Conservation (phyloP, 208 protist genomes). For the Balamuthia mandrillaris region DNA sequence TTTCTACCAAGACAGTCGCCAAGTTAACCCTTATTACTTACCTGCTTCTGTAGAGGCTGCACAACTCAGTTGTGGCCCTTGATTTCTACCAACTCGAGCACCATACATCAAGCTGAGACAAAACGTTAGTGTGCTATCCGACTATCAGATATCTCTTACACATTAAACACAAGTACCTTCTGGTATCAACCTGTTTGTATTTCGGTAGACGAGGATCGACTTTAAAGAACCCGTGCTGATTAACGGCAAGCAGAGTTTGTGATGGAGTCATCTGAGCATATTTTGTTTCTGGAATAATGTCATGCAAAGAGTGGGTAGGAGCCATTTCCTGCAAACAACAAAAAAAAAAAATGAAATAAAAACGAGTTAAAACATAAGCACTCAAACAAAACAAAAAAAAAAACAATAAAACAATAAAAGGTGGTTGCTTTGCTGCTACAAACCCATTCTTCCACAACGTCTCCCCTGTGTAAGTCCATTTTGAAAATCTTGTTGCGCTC, state of each 20-base stretch:
- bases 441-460: constrained; percentile 69
- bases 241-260: constrained; percentile 57
- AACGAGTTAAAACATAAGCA: neutral
- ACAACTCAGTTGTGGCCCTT: constrained; percentile 51
- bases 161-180: constrained; percentile 5
- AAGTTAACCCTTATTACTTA: too few species aligned
- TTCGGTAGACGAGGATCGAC: constrained; percentile 57
- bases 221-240: constrained; percentile 47
- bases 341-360: neutral
- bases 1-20: too few species aligned
- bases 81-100: neutral
- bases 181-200: constrained; percentile 48
- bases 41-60: constrained; percentile 53
- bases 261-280: constrained; percentile 51
- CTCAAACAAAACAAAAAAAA: too few species aligned
- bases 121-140: neutral
- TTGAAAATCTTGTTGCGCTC: constrained; percentile 51
- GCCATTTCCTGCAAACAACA: constrained; percentile 6
- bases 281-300: constrained; percentile 58
- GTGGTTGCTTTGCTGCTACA: too few species aligned
- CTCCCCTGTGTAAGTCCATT: constrained; percentile 69
- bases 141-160: neutral
- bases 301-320: neutral
- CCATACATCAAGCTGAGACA: neutral
- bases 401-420: too few species aligned